Base-by-base conservation (phyloP, 2,329 filamentous ascomycete species). In the Talaromyces funiculosus region DNA sequence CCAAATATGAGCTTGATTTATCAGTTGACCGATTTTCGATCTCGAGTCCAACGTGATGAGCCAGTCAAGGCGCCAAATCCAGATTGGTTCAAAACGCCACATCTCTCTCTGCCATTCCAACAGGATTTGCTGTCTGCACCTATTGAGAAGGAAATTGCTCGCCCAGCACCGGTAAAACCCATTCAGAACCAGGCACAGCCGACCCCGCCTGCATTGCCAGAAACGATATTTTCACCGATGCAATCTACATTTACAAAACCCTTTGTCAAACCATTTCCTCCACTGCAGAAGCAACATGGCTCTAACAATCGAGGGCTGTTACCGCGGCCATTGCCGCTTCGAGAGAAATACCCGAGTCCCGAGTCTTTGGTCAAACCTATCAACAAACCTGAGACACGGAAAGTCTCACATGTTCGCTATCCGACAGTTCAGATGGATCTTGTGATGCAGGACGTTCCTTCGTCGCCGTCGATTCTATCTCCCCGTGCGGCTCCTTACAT, bases 1-100 rank as follows among this genome's bases (percentile, higher is more conserved):
- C 85, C 85, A 0, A 87, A 87, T 69, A 87, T 87, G 85, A 86
- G 85, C 65, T 75, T 87, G 60, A 87, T 87, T 69, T 87, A 87
- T 78, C 85, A 87, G 68, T 76, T 87, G 53, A 85, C 85, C 31
- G 85, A 87, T 69, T 87, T 87, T 68, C 79, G 84, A 58, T 69
- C 73, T 14, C 74, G 74, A 43, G 64, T 79, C 37, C 59, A 72
- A 60, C 69, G 74, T 54, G 67, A 69, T 29, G 66, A 67, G 10
- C 63, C 67, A 1, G 71, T 72, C 8, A 69, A 70, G 37, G 67
- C 71, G 20, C 66, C 71, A 6, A 71, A 71, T 7, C 66, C 68
- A 12, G 73, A 75, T 57, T 75, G 72, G 72, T 75, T 74, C 62
- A 66, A 70, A 10, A 61, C 65, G 53, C 66, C 64, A 7, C 63